Evolutionary conservation across 1,284 basidiomycete species (phyloP).

Genomic region (Inonotus obliquus): DNA sequence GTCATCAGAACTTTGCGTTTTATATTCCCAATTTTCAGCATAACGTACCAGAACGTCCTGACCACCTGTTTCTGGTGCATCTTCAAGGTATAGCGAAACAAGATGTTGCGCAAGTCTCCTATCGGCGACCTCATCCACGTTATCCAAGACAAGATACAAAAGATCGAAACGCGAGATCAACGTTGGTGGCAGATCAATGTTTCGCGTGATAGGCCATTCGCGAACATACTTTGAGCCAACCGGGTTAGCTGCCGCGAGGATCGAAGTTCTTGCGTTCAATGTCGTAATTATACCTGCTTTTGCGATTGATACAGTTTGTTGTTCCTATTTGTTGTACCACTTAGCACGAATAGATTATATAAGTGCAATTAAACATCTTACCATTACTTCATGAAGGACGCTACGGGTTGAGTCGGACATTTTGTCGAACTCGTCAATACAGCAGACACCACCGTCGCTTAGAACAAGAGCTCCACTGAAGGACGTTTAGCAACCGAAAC

Average conservation of each 20-base stretch:
- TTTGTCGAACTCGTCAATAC: slow-evolving; percentile 99
- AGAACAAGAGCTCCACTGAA: slow-evolving; percentile 90
- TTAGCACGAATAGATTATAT: neutral
- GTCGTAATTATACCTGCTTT: slow-evolving; percentile 99
- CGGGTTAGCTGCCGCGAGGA: slow-evolving; percentile 95
- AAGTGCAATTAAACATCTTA: slow-evolving; percentile 33
- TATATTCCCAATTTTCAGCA: neutral
- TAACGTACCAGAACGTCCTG: slow-evolving; percentile 73
- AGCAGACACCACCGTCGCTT: slow-evolving; percentile 97
- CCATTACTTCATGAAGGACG: slow-evolving; percentile 99
- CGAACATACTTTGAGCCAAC: slow-evolving; percentile 88
- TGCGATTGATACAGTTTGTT: slow-evolving; percentile 99
- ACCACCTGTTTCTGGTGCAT: slow-evolving; percentile 66
- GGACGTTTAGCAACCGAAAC: neutral
- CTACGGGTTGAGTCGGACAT: slow-evolving; percentile 97
- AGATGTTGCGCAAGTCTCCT: slow-evolving; percentile 91
- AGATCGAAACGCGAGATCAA: slow-evolving; percentile 97
- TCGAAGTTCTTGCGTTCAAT: slow-evolving; percentile 94
- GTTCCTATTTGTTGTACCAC: slow-evolving; percentile 58
- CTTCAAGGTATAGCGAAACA: slow-evolving; percentile 92
- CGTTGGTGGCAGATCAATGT: slow-evolving; percentile 92
- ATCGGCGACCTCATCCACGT: slow-evolving; percentile 87
- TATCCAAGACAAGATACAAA: slow-evolving; percentile 95
- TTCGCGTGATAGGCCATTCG: slow-evolving; percentile 24
- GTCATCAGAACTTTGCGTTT: neutral